A percentile compares a stretch with the other conserved stretches of the same genome.
Evolutionary conservation across 2,329 filamentous ascomycete species (phyloP).

Genomic region (Eurotiales sp.): DNA sequence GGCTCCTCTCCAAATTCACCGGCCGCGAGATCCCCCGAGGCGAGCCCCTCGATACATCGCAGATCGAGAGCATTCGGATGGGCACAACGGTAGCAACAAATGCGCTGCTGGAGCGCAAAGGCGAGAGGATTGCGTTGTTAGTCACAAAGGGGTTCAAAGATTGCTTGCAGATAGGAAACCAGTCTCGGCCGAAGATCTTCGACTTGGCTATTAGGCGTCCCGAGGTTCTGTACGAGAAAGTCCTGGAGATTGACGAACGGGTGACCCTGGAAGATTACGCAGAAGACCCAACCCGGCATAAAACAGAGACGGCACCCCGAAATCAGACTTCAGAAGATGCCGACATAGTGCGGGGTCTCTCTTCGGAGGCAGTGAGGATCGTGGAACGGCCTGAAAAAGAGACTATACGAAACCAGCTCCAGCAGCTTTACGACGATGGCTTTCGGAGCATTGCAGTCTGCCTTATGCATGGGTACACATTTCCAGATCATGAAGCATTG

Average conservation of each 20-base stretch:
- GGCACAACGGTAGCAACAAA: conserved; percentile 94
- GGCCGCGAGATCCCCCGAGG: conserved; percentile 73
- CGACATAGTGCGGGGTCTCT: conserved; percentile 66
- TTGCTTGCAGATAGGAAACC: conserved; percentile 84
- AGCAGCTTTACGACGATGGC: conserved; percentile 65
- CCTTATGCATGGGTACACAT: conserved; percentile 89
- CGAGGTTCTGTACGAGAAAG: conserved; percentile 77
- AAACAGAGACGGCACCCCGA: conserved; percentile 43
- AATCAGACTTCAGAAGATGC: conserved; percentile 43
- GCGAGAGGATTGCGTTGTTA: conserved; percentile 80
- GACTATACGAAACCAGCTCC: conserved; percentile 55
- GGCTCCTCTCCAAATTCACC: conserved; percentile 75
- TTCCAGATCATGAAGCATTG: conserved; percentile 76
- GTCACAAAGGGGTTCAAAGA: conserved; percentile 86
- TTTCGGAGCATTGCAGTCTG: conserved; percentile 83
- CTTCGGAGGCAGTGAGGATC: conserved; percentile 70
- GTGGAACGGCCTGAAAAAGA: conserved; percentile 57
- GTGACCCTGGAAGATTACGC: conserved; percentile 91
- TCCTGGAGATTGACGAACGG: conserved; percentile 86
- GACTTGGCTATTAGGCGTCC: conserved; percentile 84
- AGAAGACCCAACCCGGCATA: conserved; percentile 69
- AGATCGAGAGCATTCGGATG: conserved; percentile 91
- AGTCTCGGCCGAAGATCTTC: conserved; percentile 85
- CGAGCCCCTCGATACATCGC: conserved; percentile 71
- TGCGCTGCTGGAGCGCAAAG: conserved; percentile 83